Percentiles rank a stretch among this genome's conserved stretches.
phyloP scores from a whole-genome alignment of 2,329 filamentous ascomycete genomes.

The Scytalidium sp. region DNA sequence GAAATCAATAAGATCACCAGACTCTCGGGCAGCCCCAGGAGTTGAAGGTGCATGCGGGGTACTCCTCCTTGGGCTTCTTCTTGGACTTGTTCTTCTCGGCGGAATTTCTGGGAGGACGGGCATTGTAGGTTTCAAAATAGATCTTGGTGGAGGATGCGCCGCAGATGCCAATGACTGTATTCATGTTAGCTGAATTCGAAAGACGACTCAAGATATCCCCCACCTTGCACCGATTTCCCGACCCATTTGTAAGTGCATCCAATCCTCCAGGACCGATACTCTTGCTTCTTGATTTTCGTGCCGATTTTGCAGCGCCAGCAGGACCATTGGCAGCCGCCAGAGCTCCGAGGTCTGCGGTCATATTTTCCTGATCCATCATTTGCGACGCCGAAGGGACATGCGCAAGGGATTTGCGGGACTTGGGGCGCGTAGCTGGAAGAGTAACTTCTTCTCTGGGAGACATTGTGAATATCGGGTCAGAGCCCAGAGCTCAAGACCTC shows the following conservation, averaged over 20 bases:
- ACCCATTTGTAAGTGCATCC: conserved; percentile 72
- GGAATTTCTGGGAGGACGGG: conserved; percentile 65
- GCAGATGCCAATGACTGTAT: conserved; percentile 24
- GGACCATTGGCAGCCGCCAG: conserved; percentile 22
- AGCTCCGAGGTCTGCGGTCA: conserved; percentile 62
- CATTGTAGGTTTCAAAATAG: conserved; percentile 80
- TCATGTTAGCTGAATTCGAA: conserved; percentile 10
- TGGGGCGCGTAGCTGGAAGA: conserved; percentile 49
- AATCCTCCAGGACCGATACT: conserved; percentile 91
- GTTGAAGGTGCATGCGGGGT: conserved; percentile 14
- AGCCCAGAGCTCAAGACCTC: conserved; percentile 12
- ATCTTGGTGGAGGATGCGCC: conserved; percentile 50
- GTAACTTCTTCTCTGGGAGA: conserved; percentile 42
- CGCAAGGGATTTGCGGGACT: conserved; percentile 70
- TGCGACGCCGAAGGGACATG: conserved; percentile 47
- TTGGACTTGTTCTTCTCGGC: conserved; percentile 35
- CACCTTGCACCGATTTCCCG: conserved; percentile 80
- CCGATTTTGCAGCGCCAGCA: conserved; percentile 15
- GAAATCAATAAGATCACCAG: conserved; percentile 25
- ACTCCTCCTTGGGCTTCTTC: conserved; percentile 24
- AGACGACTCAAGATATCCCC: conserved; percentile 27
- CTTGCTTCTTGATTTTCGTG: conserved; percentile 82
- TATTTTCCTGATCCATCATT: conserved; percentile 73
- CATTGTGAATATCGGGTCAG: conserved; percentile 27
- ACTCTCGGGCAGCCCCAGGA: conserved; percentile 9